Conservation (phyloP, 257 asterid species). For the Nicotiana paniculata region DNA sequence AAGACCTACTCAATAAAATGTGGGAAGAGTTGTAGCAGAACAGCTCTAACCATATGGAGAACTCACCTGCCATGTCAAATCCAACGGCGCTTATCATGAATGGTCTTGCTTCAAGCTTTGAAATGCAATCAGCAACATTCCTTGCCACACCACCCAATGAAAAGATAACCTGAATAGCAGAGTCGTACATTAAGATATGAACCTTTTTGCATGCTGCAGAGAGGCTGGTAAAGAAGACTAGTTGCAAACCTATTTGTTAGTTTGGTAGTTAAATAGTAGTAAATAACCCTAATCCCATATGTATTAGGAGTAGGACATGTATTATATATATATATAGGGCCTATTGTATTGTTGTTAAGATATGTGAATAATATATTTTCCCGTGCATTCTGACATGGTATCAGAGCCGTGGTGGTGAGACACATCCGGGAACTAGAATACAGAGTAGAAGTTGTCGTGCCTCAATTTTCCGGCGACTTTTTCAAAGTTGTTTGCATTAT, state of each 20-base stretch:
- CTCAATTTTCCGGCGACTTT: too few relatives aligned
- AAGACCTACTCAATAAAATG: background rate
- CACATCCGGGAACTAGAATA: too few relatives aligned
- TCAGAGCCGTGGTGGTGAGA: too few relatives aligned
- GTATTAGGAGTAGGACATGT: too few relatives aligned
- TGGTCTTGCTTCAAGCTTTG: conserved; percentile 85
- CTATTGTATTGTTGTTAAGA: too few relatives aligned
- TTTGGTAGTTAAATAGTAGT: too few relatives aligned
- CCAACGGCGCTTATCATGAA: conserved; percentile 86
- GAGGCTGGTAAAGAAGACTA: background rate
- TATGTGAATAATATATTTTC: too few relatives aligned
- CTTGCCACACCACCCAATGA: conserved; percentile 89
- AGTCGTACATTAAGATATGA: background rate
- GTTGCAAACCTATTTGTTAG: background rate
- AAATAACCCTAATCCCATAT: too few relatives aligned
- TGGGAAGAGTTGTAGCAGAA: background rate
- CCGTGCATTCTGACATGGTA: too few relatives aligned
- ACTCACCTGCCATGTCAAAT: conserved; percentile 77
- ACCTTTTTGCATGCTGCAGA: background rate
- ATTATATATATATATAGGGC: too few relatives aligned
- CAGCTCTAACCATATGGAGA: background rate
- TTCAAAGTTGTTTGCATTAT: too few relatives aligned
- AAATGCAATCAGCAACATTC: conserved; percentile 92
- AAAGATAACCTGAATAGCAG: conserved; percentile 52
- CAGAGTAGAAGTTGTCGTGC: too few relatives aligned